Conservation (phyloP, 2,329 filamentous ascomycete genomes). For the Monosporascus cannonballus region DNA sequence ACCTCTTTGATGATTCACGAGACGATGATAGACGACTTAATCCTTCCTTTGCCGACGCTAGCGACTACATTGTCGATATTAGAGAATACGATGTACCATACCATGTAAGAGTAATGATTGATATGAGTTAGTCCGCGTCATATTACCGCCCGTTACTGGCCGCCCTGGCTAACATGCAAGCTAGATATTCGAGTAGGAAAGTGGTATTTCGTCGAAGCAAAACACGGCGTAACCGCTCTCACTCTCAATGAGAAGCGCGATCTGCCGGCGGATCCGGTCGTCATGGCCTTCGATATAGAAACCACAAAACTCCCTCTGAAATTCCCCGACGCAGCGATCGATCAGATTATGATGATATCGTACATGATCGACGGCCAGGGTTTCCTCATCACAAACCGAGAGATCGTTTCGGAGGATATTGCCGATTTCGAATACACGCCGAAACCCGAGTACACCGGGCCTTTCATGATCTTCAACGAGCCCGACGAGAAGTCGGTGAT, state of each 20-base stretch:
- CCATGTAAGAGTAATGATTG: constrained; percentile 97
- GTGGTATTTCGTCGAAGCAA: constrained; percentile 95
- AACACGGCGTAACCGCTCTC: constrained; percentile 81
- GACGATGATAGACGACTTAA: constrained; percentile 74
- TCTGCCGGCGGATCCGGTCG: constrained; percentile 88
- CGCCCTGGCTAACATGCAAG: constrained; percentile 7
- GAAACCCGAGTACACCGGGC: constrained; percentile 89
- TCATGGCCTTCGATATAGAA: constrained; percentile 99
- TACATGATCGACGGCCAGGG: constrained; percentile 99
- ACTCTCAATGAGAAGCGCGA: constrained; percentile 81
- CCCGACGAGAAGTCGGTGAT: constrained; percentile 82
- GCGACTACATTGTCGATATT: constrained; percentile 97
- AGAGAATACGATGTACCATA: constrained; percentile 99
- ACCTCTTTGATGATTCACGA: constrained; percentile 88
- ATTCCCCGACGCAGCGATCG: constrained; percentile 88
- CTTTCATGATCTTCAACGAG: constrained; percentile 98
- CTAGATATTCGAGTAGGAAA: constrained; percentile 89
- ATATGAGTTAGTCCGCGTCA: constrained; percentile 55
- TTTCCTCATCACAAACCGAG: constrained; percentile 94
- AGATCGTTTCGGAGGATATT: constrained; percentile 97
- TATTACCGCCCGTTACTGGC: not conserved
- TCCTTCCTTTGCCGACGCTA: constrained; percentile 74
- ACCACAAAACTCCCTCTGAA: constrained; percentile 94
- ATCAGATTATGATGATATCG: constrained; percentile 99
- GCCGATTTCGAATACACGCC: constrained; percentile 97